Base-by-base conservation (phyloP, 768 basidiomycete species). In the Tubosaeta brunneosetosa region DNA sequence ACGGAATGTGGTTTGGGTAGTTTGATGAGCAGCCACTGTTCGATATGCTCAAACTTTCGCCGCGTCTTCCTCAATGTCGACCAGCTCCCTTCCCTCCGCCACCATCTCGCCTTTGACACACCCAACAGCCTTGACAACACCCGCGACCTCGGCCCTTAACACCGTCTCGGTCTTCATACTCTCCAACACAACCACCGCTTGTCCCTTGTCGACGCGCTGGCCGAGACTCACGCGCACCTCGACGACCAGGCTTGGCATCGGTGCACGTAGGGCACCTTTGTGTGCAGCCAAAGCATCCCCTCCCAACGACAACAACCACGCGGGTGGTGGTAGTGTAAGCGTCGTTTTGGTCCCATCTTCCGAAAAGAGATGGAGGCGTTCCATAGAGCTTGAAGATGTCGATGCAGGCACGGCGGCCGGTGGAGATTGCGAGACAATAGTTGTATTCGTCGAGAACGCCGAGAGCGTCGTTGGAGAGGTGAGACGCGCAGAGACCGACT, bases 91-190 rank as follows among this genome's bases (percentile, higher is more conserved):
- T 5, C 91, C 91, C 64, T 95, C 92, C 58, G 90, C 87, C 0
- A 95, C 92, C 84, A 94, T 91, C 69, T 94, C 88, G 3, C 94
- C 94, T 61, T 88, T 86, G 68, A 73, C 78, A 63, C 90, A 94
- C 13, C 81, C 81, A 13, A 95, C 80, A 42, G 78, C 74, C 60
- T 76, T 83, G 8, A 95, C 85, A 6, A 84, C 72, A 4, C 92
- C 94, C 34, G 78, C 73, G 8, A 73, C 74, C 53, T 83, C 78
- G 13, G 91, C 83, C 49, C 91, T 77, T 57, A 97, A 68, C 38
- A 91, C 88, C 36, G 88, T 94, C 72, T 95, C 93, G 57, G 93
- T 97, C 81, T 97, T 97, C 94, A 97, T 97, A 64, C 93, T 95
- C 73, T 95, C 94, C 63, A 95, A 71, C 6, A 94, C 82, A 29